Evolutionary conservation across 768 basidiomycete species (phyloP).

Genomic region (Phaffia australis): DNA sequence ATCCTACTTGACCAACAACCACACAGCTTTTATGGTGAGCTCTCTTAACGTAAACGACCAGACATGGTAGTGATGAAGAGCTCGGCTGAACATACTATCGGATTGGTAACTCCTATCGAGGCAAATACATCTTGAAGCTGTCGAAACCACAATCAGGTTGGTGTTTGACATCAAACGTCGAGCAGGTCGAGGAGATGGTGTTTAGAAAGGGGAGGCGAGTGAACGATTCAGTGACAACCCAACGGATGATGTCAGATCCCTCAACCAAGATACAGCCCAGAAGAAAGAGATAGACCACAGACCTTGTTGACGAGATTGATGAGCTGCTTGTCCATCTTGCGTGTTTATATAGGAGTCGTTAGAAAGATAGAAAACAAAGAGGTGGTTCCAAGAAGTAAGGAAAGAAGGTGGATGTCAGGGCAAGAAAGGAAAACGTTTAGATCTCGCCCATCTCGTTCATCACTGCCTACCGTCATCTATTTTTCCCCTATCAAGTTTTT

Average conservation of each 20-base stretch:
- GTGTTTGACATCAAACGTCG: no score
- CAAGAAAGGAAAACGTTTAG: no score
- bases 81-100: constrained; percentile 30
- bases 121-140: constrained; percentile 30
- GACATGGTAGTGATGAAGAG: constrained; percentile 20
- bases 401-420: no score
- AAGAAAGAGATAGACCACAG: constrained; percentile 6
- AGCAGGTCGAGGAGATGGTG: background rate
- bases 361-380: no score
- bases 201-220: background rate
- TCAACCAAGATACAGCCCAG: no score
- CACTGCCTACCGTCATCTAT: no score
- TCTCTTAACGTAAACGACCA: background rate
- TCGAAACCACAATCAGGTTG: background rate
- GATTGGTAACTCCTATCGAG: constrained; percentile 37
- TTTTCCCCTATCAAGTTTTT: no score
- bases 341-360: no score
- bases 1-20: constrained; percentile 32
- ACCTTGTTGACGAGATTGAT: constrained; percentile 41
- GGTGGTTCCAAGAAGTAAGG: no score
- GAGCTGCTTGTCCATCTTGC: constrained; percentile 38
- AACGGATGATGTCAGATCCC: no score
- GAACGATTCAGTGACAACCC: no score
- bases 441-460: no score
- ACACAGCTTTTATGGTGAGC: background rate